phyloP scores from a whole-genome alignment of 257 asterid genomes.

The Rubia yunnanensis region DNA sequence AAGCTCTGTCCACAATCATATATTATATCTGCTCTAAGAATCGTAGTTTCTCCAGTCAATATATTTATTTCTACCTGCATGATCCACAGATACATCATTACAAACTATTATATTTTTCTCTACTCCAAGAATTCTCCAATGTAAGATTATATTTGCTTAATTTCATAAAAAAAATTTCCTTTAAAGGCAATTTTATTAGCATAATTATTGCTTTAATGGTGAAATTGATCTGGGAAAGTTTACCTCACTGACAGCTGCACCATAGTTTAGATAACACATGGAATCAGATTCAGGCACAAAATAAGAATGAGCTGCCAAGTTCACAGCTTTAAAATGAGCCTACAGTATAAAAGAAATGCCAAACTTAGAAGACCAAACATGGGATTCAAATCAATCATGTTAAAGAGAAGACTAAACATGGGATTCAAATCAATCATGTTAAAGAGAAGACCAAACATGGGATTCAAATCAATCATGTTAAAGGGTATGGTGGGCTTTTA shows the following conservation, averaged over 20 bases:
- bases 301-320: constrained; percentile 43
- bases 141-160: background rate
- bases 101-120: background rate
- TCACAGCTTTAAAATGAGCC: constrained; percentile 41
- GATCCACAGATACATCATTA: background rate
- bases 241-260: constrained; percentile 74
- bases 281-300: constrained; percentile 41
- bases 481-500: no score
- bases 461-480: background rate
- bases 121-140: background rate
- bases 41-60: constrained; percentile 49
- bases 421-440: background rate
- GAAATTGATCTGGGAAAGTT: background rate
- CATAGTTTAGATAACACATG: constrained; percentile 41
- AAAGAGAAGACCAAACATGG: background rate
- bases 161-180: background rate
- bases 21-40: constrained; percentile 46
- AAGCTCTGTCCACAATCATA: constrained; percentile 83
- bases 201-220: background rate
- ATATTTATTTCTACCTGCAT: constrained; percentile 58
- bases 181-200: background rate
- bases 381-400: background rate
- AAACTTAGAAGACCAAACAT: background rate
- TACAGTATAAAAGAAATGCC: constrained; percentile 16
- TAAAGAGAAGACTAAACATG: background rate